Evolutionary conservation across 2,329 filamentous ascomycete species (phyloP).

Genomic region (Venturia asperata): DNA sequence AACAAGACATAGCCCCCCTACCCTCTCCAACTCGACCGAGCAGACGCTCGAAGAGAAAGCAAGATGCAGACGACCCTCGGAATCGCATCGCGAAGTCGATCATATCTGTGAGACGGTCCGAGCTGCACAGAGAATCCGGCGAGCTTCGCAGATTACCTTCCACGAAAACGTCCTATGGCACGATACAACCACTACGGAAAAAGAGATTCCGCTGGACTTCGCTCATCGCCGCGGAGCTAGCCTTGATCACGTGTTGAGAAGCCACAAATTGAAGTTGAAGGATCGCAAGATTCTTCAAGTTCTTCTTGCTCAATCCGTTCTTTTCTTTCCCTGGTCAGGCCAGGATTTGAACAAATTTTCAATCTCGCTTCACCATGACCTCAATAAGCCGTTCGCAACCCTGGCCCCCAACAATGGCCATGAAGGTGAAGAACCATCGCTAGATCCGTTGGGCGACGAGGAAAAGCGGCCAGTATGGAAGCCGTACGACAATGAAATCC

Average conservation of each 20-base stretch:
- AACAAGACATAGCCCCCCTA: not conserved
- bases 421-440: not conserved
- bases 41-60: not conserved
- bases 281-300: conserved; percentile 17
- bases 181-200: not conserved
- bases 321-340: not conserved
- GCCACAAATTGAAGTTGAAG: conserved; percentile 3
- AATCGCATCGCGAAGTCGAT: conserved; percentile 1
- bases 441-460: not conserved
- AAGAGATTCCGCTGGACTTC: not conserved
- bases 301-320: conserved; percentile 17
- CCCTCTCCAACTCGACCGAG: not conserved
- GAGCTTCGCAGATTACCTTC: conserved; percentile 7
- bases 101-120: not conserved
- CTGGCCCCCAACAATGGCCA: not conserved
- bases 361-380: conserved; percentile 9
- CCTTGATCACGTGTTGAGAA: conserved; percentile 10
- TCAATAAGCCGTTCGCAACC: conserved; percentile 14
- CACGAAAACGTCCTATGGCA: conserved; percentile 5
- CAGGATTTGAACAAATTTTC: conserved; percentile 5
- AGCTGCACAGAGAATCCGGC: not conserved
- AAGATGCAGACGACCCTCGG: not conserved
- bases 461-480: not conserved
- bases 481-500: conserved; percentile 9
- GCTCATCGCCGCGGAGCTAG: conserved; percentile 4